phyloP scores from a whole-genome alignment of 371 early-diverging fungal genomes.

The Dichotomocladium elegans region DNA sequence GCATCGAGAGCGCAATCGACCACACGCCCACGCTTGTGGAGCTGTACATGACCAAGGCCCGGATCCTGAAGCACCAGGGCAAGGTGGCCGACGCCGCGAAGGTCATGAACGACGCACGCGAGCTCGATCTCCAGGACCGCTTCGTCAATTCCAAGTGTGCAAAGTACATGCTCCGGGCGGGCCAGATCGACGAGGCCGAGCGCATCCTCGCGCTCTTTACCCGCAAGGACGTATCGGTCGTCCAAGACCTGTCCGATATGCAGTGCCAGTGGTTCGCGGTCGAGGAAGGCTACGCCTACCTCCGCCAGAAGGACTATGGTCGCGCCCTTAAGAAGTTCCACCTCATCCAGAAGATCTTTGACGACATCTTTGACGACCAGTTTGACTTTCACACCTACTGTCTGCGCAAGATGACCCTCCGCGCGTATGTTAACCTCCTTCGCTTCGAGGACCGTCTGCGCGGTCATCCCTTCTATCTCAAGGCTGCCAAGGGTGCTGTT shows the following conservation, averaged over 20 bases:
- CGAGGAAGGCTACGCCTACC: constrained; percentile 71
- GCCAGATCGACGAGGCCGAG: constrained; percentile 79
- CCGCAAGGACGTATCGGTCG: constrained; percentile 71
- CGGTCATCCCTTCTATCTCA: constrained; percentile 66
- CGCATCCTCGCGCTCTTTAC: constrained; percentile 80
- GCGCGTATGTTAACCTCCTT: constrained; percentile 79
- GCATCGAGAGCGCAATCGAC: constrained; percentile 79
- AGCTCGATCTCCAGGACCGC: constrained; percentile 91
- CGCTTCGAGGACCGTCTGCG: constrained; percentile 75
- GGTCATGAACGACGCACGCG: constrained; percentile 82
- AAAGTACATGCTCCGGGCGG: constrained; percentile 90
- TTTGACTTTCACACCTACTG: constrained; percentile 96
- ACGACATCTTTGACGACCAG: constrained; percentile 88
- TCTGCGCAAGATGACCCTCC: constrained; percentile 85
- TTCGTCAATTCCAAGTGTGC: constrained; percentile 93
- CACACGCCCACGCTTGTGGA: constrained; percentile 89
- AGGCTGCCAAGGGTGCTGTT: constrained; percentile 77
- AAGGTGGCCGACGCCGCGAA: constrained; percentile 64
- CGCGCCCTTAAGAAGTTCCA: constrained; percentile 86
- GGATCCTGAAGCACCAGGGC: constrained; percentile 90
- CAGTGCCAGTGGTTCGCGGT: constrained; percentile 86
- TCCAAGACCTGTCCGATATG: constrained; percentile 86
- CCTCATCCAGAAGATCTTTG: constrained; percentile 77
- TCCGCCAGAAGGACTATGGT: constrained; percentile 68
- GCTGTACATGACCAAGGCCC: constrained; percentile 89